phyloP scores from a whole-genome alignment of 441 rosid species.

The Mallotus repandus region DNA sequence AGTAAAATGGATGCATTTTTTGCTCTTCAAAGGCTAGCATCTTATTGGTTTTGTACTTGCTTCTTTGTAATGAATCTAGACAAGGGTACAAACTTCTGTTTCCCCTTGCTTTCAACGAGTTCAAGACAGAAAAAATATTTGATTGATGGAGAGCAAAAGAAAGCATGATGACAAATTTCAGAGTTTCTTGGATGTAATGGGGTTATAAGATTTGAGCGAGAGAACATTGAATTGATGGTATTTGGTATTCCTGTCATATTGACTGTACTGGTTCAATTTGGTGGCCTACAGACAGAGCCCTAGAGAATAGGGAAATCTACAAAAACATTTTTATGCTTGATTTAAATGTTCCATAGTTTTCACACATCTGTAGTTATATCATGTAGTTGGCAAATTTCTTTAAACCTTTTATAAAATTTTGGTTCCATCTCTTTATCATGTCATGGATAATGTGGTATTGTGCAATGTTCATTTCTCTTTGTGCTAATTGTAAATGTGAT shows the following conservation, averaged over 20 bases:
- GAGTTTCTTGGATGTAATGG: neutral
- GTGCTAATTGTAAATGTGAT: slow-evolving; percentile 42
- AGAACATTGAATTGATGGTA: no score
- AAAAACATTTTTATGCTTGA: neutral
- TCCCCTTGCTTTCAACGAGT: neutral
- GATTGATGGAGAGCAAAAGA: neutral
- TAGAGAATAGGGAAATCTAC: neutral
- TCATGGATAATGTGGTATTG: slow-evolving; percentile 9
- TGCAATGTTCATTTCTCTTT: slow-evolving; percentile 12
- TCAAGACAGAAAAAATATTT: neutral
- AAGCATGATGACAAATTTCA: neutral
- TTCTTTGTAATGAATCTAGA: no score
- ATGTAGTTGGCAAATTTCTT: neutral
- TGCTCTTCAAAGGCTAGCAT: no score
- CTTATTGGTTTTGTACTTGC: no score
- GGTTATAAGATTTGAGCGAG: neutral
- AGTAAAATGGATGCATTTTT: no score
- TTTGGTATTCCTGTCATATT: neutral
- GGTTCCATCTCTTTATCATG: slow-evolving; percentile 10
- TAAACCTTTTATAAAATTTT: neutral
- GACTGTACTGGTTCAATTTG: neutral
- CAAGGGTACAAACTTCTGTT: neutral
- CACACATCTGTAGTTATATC: neutral
- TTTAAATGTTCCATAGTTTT: slow-evolving; percentile 6
- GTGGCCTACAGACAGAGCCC: neutral